Base-by-base conservation (phyloP, 371 early-diverging fungal genomes). In the Mortierella sp. region DNA sequence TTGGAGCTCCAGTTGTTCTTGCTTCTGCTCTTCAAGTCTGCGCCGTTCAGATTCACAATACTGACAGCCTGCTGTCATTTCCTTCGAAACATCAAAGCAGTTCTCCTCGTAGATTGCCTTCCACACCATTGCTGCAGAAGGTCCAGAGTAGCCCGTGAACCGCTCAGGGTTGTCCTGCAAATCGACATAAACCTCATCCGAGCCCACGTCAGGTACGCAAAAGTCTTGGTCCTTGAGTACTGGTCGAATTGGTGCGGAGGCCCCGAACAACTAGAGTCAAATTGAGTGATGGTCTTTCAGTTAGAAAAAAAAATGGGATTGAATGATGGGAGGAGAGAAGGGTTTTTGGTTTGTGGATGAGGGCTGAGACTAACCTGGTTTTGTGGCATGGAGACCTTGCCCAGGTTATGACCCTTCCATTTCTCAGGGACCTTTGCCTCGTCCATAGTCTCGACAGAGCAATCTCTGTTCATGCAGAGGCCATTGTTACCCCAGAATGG, bases 81-180 rank as follows among this genome's bases (percentile, higher is more conserved):
- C 84, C 52, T 88, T 84, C 29, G 88, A 88, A 19, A 94, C 85
- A 67, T 91, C 89, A 81, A 98, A 98, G 74, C 98, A 98, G 82
- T 98, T 98, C 80, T 99, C 96, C 68, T 93, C 88, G 69, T 99
- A 99, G 23, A 99, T 95, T 9, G 98, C 90, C 59, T 88, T 88
- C 99, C 99, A 99, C 12, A 99, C 92, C 60, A 93, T 87, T 19
- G 86, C 89, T 45, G 98, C 93, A 47, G 94, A 91, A 46, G 89
- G 88, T 37, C 99, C 99, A 1, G 94, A 88, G 74, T 97, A 99
- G 4, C 98, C 99, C 0, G 99, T 98, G 80, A 95, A 99, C 18
- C 97, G 89, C 80, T 99, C 99, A 12, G 98, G 98, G 70, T 98
- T 98, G 28, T 91, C 89, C 0, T 90, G 72, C 25, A 99, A 85